Conservation (phyloP, 1,139 yeast genomes). For the Debaryomycetaceae sp. region DNA sequence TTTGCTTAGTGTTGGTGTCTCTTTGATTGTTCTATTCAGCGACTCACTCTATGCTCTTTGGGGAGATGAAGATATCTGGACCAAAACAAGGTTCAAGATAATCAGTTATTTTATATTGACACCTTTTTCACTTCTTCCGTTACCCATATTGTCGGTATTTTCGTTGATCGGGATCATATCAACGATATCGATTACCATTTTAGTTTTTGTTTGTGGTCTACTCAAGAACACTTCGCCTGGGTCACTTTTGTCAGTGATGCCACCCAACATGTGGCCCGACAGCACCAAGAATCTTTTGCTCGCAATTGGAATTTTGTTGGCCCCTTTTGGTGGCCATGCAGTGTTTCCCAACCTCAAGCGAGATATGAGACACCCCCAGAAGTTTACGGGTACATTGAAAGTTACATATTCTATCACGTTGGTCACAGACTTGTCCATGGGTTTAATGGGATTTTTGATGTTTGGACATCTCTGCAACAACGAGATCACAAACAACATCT, state of each 20-base stretch:
- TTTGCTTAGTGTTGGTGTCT: conserved; percentile 54
- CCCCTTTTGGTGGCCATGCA: conserved; percentile 65
- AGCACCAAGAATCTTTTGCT: conserved; percentile 38
- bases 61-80: conserved; percentile 39
- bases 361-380: conserved; percentile 55
- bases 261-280: conserved; percentile 47
- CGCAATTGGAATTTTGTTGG: conserved; percentile 55
- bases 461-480: conserved; percentile 74
- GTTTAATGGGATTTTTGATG: conserved; percentile 80
- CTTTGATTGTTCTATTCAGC: conserved; percentile 52
- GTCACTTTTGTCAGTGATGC: conserved; percentile 38
- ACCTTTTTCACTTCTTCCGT: conserved; percentile 46
- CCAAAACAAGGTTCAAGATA: conserved; percentile 34
- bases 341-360: conserved; percentile 56
- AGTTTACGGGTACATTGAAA: conserved; percentile 35
- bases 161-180: conserved; percentile 45
- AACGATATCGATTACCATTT: conserved; percentile 39
- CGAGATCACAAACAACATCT: conserved; percentile 77
- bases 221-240: conserved; percentile 41
- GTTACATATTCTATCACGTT: conserved; percentile 62
- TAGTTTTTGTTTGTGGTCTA: conserved; percentile 40
- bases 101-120: conserved; percentile 41
- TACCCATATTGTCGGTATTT: conserved; percentile 41
- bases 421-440: conserved; percentile 71
- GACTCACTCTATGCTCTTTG: conserved; percentile 47